Percentiles rank a stretch among this genome's conserved stretches.
Evolutionary conservation across 768 basidiomycete species (phyloP).

Genomic region (Leucocoprinus birnbaumii): DNA sequence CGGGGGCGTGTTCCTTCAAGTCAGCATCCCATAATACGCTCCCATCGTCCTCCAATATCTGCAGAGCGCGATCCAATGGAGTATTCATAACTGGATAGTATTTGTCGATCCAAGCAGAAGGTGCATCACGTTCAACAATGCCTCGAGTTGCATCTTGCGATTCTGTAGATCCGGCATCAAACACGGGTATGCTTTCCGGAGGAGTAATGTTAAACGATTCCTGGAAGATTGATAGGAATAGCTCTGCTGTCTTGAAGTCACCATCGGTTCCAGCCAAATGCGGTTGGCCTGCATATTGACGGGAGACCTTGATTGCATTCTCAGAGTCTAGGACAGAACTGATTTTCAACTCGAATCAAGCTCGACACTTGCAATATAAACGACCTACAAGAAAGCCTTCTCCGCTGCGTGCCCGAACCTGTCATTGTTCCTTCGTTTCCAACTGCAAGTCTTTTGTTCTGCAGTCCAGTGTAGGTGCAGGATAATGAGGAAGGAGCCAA

Average conservation of each 20-base stretch:
- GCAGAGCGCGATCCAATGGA: constrained; percentile 61
- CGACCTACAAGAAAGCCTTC: background rate
- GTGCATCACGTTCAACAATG: constrained; percentile 41
- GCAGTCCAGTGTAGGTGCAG: background rate
- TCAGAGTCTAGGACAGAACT: constrained; percentile 2
- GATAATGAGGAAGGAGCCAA: background rate
- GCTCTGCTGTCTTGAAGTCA: constrained; percentile 62
- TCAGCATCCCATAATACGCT: constrained; percentile 38
- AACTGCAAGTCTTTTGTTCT: background rate
- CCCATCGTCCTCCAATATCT: constrained; percentile 11
- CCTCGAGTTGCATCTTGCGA: constrained; percentile 70
- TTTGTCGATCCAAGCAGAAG: constrained; percentile 78
- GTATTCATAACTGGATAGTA: constrained; percentile 91
- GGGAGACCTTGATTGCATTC: constrained; percentile 56
- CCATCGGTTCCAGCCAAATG: constrained; percentile 68
- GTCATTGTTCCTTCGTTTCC: background rate
- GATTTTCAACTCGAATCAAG: background rate
- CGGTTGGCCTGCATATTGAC: constrained; percentile 60
- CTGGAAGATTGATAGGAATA: constrained; percentile 67
- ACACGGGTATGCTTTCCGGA: constrained; percentile 50
- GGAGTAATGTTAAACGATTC: constrained; percentile 52
- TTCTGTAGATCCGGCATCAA: constrained; percentile 61
- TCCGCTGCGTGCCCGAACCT: background rate
- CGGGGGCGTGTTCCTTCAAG: constrained; percentile 50
- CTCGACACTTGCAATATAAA: background rate